Evolutionary conservation across 305 asterid genomes (phyloP).

Genomic region (Solanum chacoense): DNA sequence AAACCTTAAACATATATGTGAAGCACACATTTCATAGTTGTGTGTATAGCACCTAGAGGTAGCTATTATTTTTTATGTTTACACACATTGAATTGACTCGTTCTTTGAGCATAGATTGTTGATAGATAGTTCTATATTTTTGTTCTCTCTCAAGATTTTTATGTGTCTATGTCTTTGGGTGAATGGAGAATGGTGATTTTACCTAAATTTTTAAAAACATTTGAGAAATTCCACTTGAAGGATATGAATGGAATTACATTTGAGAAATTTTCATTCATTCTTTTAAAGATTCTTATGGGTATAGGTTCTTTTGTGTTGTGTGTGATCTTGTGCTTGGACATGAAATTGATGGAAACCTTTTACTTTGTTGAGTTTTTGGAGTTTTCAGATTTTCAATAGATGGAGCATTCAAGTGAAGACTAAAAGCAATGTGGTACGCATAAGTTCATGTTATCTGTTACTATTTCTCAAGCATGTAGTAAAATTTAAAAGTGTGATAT

Average conservation of each 20-base stretch:
- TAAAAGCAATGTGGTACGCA: background rate
- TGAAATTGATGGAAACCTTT: background rate
- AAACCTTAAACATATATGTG: too few species aligned
- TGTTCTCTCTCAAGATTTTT: background rate
- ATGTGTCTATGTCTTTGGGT: background rate
- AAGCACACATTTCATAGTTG: too few species aligned
- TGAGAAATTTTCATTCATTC: background rate
- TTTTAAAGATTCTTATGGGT: background rate
- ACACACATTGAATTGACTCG: too few species aligned
- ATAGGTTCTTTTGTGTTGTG: background rate
- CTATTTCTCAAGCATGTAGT: background rate
- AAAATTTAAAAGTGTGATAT: background rate
- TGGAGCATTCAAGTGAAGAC: background rate
- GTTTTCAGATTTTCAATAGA: background rate
- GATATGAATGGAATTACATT: background rate
- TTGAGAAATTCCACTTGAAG: background rate
- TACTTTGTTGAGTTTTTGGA: background rate
- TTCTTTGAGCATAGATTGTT: too few species aligned
- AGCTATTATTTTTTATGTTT: too few species aligned
- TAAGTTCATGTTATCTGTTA: background rate
- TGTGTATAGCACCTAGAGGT: too few species aligned
- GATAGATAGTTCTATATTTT: background rate
- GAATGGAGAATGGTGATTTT: background rate
- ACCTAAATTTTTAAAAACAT: background rate
- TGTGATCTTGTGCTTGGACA: background rate